Evolutionary conservation across 805 yeast species (phyloP), one percentile per base, ranked within the genome.

Genomic region (Wickerhamomyces alni): DNA sequence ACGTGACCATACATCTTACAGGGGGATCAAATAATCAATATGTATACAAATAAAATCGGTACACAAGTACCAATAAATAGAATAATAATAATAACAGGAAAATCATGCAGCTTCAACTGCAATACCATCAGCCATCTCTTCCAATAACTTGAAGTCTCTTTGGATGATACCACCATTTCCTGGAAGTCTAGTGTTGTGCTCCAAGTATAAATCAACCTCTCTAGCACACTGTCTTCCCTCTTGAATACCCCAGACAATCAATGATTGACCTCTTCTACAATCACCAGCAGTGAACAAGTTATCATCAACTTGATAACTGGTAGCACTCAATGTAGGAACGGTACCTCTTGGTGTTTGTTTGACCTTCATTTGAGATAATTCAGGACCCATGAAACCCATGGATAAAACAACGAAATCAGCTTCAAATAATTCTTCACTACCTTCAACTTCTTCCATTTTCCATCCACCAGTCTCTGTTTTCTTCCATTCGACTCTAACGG

Each of bases 191-290:
- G 95, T 74, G 46, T 75, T 65, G 19, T 91, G 89, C 79, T 80
- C 78, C 61, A 91, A 71, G 62, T 63, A 84, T 51, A 70, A 62
- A 59, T 91, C 99, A 47, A 91, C 94, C 53, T 87, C 88, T 51
- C 96, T 75, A 28, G 99, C 99, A 77, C 96, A 88, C 66, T 91
- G 96, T 71, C 98, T 82, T 51, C 99, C 99, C 68, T 91, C 99
- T 69, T 93, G 98, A 53, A 91, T 91, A 68, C 98, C 99, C 98
- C 98, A 93, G 40, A 91, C 99, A 62, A 91, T 91, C 63, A 91
- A 76, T 2, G 96, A 87, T 71, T 91, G 99, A 22, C 99, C 99
- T 68, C 98, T 82, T 73, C 99, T 84, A 69, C 98, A 93, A 65
- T 91, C 99, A 67, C 99, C 99, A 37, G 98, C 97, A 36, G 96